Evolutionary conservation across 495 filamentous ascomycete genomes (phyloP), one percentile per base, ranked within the genome.

Genomic region (Xylaria scruposa): DNA sequence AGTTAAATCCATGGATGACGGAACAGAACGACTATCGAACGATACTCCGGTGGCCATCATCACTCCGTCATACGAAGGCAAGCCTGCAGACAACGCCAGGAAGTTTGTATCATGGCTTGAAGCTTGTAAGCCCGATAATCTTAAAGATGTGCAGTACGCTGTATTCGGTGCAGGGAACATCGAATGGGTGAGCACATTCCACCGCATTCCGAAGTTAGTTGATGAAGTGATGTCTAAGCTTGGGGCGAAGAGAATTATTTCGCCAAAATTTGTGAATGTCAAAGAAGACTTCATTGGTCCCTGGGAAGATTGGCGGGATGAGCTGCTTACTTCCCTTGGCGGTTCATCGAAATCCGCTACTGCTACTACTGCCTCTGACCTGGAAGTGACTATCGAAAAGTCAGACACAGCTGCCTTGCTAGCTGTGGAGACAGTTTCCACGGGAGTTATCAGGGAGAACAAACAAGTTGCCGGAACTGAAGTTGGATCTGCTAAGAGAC

Each of bases 151-250:
- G 8, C 81, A 82, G 26, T 93, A 87, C 75, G 88, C 90, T 3
- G 86, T 91, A 9, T 93, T 91, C 77, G 91, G 89, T 3, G 85
- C 83, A 19, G 80, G 80, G 12, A 75, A 80, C 70, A 67, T 64
- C 66, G 86, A 93, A 67, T 93, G 91, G 91, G 78, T 82, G 0
- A 73, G 83, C 15, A 93, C 92, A 1, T 93, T 90, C 78, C 89
- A 93, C 63, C 82, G 83, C 42, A 84, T 94, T 21, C 91, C 92
- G 2, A 91, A 83, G 69, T 75, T 86, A 3, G 81, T 93, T 4
- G 84, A 93, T 71, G 68, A 80, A 10, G 70, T 81, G 1, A 77
- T 89, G 42, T 73, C 76, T 21, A 72, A 84, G 33, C 79, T 84
- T 63, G 88, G 90, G 15, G 87, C 84, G 63, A 56, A 78, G 17